Base-by-base conservation (phyloP, 1,284 basidiomycete species). In the Cutaneotrichosporon spelunceum region DNA sequence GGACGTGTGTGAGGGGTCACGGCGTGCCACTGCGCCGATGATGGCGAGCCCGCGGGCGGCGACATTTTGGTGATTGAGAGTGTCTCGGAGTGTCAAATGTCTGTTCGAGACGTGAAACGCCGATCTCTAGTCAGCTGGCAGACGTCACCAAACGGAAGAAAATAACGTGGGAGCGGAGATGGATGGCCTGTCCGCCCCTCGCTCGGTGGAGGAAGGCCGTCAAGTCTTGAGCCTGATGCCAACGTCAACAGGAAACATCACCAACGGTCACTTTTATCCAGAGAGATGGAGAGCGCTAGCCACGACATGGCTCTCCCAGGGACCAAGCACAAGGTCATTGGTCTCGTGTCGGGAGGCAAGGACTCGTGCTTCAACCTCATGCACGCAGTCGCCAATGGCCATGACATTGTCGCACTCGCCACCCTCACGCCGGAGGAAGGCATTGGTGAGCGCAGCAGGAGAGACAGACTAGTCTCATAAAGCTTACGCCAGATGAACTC, bases 361-460 rank as follows among this genome's bases (percentile, higher is more conserved):
- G 96, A 99, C 80, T 93, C 90, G 74, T 96, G 93, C 82, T 99
- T 89, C 83, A 98, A 97, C 73, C 85, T 99, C 27, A 80, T 93
- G 27, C 94, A 99, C 79, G 94, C 92, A 73, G 81, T 86, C 44
- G 83, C 84, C 62, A 91, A 97, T 73, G 89, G 91, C 0, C 96
- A 99, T 76, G 82, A 91, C 65, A 84, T 98, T 34, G 82, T 95
- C 2, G 93, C 93, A 2, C 86, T 94, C 21, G 96, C 93, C 3
- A 93, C 93, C 47, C 82, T 99, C 26, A 85, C 89, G 14, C 95
- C 95, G 16, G 86, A 84, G 61, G 79, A 83, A 50, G 93, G 91
- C 69, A 90, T 90, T 85, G 93, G 93, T 93, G 70, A 68, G 79
- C 63, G 23, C 13, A 13, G 36, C 11, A 2, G 10, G 4, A 26